phyloP scores from a whole-genome alignment of 192 early-diverging fungal genomes.

The Obelidium mucronatum region DNA sequence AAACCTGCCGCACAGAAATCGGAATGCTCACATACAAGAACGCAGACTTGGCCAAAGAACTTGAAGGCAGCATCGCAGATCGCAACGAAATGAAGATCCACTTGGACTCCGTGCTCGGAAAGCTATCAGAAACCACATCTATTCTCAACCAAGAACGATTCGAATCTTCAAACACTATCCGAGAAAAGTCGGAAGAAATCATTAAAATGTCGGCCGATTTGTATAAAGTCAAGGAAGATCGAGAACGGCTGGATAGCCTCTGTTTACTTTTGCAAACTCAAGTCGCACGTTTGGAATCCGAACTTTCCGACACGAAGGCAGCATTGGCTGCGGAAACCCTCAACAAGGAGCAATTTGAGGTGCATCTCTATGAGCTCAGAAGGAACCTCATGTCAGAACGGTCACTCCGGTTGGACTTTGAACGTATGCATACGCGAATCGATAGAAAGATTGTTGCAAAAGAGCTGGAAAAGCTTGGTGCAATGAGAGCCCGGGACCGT shows the following conservation, averaged over 20 bases:
- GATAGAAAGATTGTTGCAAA: conserved; percentile 43
- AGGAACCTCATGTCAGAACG: conserved; percentile 48
- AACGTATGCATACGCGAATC: conserved; percentile 49
- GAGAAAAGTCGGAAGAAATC: conserved; percentile 50
- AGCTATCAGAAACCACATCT: conserved; percentile 48
- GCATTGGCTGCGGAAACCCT: conserved; percentile 43
- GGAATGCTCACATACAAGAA: conserved; percentile 32
- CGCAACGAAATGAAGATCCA: conserved; percentile 47
- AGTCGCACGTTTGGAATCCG: conserved; percentile 46
- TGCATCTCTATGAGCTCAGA: conserved; percentile 50
- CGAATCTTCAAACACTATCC: conserved; percentile 43
- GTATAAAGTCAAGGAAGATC: conserved; percentile 44
- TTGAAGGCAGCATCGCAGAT: conserved; percentile 24
- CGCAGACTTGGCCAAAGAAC: conserved; percentile 23
- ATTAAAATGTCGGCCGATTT: conserved; percentile 40
- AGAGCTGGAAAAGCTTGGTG: conserved; percentile 42
- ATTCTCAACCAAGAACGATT: conserved; percentile 42
- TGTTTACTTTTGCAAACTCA: conserved; percentile 37
- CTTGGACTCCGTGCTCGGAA: conserved; percentile 48
- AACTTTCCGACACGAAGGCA: conserved; percentile 42
- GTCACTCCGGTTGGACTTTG: conserved; percentile 54
- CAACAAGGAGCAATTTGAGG: conserved; percentile 54
- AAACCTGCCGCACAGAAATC: conserved; percentile 16
- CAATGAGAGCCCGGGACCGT: conserved; percentile 46
- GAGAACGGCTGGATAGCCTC: conserved; percentile 35